Conservation (phyloP, 768 basidiomycete species). For the Boletus vermiculosoides region DNA sequence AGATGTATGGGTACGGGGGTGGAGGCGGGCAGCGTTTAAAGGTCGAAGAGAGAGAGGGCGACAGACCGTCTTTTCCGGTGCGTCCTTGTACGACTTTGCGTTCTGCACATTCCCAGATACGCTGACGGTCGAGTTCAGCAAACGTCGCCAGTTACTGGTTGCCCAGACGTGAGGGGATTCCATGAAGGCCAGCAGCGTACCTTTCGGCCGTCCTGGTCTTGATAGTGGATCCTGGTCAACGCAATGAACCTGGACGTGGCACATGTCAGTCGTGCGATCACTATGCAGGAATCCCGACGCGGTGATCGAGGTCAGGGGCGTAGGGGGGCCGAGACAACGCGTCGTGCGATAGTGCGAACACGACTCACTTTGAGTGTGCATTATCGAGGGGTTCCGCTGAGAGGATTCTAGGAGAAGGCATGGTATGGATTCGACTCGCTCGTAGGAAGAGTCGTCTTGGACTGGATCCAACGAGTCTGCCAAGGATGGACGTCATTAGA, state of each 20-base stretch:
- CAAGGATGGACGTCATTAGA: conserved; percentile 5
- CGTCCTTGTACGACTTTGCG: conserved; percentile 78
- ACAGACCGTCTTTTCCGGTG: conserved; percentile 76
- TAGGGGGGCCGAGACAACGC: neutral
- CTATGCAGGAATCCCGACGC: neutral
- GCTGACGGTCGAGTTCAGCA: conserved; percentile 38
- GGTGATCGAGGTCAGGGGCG: neutral
- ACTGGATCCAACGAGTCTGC: conserved; percentile 3
- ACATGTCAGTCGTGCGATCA: neutral
- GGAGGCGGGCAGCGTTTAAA: neutral
- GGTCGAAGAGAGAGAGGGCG: neutral
- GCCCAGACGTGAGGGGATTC: neutral
- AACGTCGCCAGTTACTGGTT: neutral
- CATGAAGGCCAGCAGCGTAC: conserved; percentile 35
- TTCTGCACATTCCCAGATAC: conserved; percentile 89
- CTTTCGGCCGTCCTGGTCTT: conserved; percentile 74
- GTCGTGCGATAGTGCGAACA: neutral
- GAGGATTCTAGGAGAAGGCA: conserved; percentile 50
- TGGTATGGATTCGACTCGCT: conserved; percentile 13
- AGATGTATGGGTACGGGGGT: neutral
- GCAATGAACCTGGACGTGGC: conserved; percentile 68
- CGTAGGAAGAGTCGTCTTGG: neutral
- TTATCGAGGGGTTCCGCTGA: conserved; percentile 50
- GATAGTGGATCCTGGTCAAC: conserved; percentile 77
- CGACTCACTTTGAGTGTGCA: conserved; percentile 57